Base-by-base conservation (phyloP, 2,329 filamentous ascomycete genomes). In the Claviceps purpurea region DNA sequence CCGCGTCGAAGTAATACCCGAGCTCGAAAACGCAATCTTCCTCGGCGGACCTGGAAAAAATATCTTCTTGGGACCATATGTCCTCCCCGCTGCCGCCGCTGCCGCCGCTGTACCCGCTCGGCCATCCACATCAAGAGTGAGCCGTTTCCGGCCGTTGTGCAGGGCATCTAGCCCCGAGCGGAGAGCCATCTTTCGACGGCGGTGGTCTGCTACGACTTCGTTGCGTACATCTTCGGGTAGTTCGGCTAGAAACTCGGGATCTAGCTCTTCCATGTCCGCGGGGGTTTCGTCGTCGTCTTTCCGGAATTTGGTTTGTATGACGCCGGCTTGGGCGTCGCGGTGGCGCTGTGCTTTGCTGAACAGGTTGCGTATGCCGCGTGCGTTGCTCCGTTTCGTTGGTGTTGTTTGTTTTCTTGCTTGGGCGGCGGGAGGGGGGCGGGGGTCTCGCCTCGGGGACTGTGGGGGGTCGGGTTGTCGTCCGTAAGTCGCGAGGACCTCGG, bases 401-500 rank as follows among this genome's bases (percentile, higher is more conserved):
- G 83, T 84, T 4, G 72, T 70, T 43, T 73, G 69, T 52, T 78
- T 79, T 59, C 74, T 7, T 69, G 63, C 30, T 76, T 71, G 14
- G 26, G 16, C 44, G 42, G 78, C 68, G 41, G 73, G 60, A 18
- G 77, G 71, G 53, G 75, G 73, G 59, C 81, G 83, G n/a, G 10
- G 39, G n/a, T 55, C 45, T 44, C 41, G 51, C 40, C 75, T 73
- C 7, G 79, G 79, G 0, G 78, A 82, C 54, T 77, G 73, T 5
- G 64, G 61, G 54, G 70, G 71, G 5, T 65, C 60, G 7, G 58
- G 61, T 22, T 60, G 60, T 50, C 64, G 64, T 50, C 70, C 66
- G 62, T 95, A 95, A 38, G 85, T 82, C 2, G 79, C 82, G 8
- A 96, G 68, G 0, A 97, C 74, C 66, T 97, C 93, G 1, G 82